A percentile compares a stretch with the other conserved stretches of the same genome.
These are phyloP conservation scores for Syzygium malaccense DNA, from an alignment of 441 rosid species.

Conservation along the genomic window DNA sequence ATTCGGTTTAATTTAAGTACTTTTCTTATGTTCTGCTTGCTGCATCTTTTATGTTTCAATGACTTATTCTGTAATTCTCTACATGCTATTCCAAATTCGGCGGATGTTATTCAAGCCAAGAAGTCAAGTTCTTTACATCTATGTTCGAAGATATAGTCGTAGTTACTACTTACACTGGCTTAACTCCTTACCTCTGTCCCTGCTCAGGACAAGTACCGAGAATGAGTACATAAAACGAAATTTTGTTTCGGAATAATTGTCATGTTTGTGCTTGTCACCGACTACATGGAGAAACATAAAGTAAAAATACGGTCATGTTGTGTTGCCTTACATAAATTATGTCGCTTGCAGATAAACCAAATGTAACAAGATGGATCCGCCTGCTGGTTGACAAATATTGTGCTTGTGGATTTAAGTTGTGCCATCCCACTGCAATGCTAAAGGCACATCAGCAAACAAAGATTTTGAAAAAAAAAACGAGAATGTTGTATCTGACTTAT, in stretches of 20 bases:
- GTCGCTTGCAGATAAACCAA: slow-evolving; percentile 8
- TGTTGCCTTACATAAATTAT: background rate
- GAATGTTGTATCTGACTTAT: background rate
- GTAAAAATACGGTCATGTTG: background rate
- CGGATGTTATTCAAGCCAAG: background rate
- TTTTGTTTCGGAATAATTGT: background rate
- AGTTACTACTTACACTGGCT: background rate
- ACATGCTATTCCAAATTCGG: background rate
- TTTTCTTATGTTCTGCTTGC: background rate
- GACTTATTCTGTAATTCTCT: background rate
- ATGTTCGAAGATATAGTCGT: background rate
- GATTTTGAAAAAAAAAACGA: background rate
- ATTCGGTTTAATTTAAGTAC: background rate
- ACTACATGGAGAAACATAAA: background rate
- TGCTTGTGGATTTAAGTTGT: background rate
- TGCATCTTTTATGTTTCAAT: background rate
- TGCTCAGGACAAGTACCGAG: background rate
- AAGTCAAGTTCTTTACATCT: background rate
- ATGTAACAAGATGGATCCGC: slow-evolving; percentile 7
- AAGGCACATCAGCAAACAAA: background rate
- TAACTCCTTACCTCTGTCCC: background rate
- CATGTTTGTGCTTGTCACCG: background rate
- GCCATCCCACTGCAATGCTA: slow-evolving; percentile 1
- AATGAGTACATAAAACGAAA: background rate
- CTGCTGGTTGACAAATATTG: slow-evolving; percentile 3